phyloP scores from a whole-genome alignment of 805 yeast genomes.

The Saccharomycopsis microspora region DNA sequence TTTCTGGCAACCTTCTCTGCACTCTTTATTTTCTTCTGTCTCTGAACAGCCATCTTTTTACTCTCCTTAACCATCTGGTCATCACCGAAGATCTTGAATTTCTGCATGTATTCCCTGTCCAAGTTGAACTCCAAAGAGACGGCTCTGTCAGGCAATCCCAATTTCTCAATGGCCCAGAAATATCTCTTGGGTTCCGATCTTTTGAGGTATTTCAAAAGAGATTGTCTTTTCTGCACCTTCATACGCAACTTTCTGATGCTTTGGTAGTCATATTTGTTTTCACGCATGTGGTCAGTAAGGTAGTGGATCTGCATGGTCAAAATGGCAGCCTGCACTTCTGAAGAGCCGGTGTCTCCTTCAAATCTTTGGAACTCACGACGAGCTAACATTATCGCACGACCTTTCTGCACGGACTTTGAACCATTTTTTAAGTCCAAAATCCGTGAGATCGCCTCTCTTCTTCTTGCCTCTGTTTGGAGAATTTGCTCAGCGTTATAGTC shows the following conservation, averaged over 20 bases:
- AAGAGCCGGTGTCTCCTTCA: conserved; percentile 88
- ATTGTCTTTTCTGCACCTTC: conserved; percentile 84
- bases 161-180: conserved; percentile 73
- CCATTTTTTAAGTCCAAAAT: conserved; percentile 69
- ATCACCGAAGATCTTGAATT: conserved; percentile 70
- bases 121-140: conserved; percentile 72
- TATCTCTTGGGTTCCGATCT: conserved; percentile 71
- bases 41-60: conserved; percentile 34
- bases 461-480: conserved; percentile 36
- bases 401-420: conserved; percentile 41
- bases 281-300: conserved; percentile 60
- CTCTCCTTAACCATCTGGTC: conserved; percentile 48
- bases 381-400: conserved; percentile 53
- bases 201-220: conserved; percentile 70
- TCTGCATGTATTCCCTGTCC: conserved; percentile 69
- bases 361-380: conserved; percentile 68
- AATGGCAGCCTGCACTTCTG: conserved; percentile 93
- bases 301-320: conserved; percentile 72
- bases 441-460: conserved; percentile 58
- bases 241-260: conserved; percentile 65
- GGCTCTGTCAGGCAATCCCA: conserved; percentile 77
- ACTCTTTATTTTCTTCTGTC: conserved; percentile 34
- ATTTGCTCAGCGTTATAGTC: conserved; percentile 18
- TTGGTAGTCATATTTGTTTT: conserved; percentile 58
- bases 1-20: conserved; percentile 29